Base-by-base conservation (phyloP, 2,329 filamentous ascomycete species). In the Neodidymelliopsis sp. region DNA sequence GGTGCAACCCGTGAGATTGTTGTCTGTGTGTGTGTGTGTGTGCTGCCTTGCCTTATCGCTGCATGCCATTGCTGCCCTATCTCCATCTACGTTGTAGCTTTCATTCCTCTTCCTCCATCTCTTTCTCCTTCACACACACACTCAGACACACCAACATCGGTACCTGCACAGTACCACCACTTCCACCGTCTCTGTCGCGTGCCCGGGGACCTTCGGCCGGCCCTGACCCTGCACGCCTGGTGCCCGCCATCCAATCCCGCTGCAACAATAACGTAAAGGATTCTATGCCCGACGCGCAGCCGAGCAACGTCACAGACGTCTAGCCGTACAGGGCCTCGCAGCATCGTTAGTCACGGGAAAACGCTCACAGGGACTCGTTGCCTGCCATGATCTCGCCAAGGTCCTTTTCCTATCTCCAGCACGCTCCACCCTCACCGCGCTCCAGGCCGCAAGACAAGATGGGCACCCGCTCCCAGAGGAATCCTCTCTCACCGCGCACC, bases 341-440 rank as follows among this genome's bases (percentile, higher is more conserved):
- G 56, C 53, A 36, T 48, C 48, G 51, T 51, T 62, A 58, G 65
- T 68, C 62, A 66, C 64, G 58, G 56, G 51, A 39, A 56, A 54
- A 54, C 53, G 49, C 59, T 56, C 56, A 56, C 60, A 59, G 50
- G 57, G 56, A 52, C 40, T 34, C 38, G n/a, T 51, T 60, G 52
- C 39, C 51, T 58, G 58, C 41, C 34, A 78, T 78, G 74, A 73
- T 78, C 66, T 75, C 77, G 62, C 75, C 76, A 62, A 72, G 75
- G 59, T 74, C 74, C 50, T 79, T 74, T 62, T 70, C 71, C 45
- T 76, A 75, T 63, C 60, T 68, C 24, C 66, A 68, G n/a, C 62
- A 57, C 34, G 62, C 66, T 44, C 62, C 69, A 44, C 66, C 73
- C 24, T 65, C 75, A 41, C 63, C 71, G 33, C 64, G 60, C 42